Percentiles rank a stretch among this genome's conserved stretches.
These are phyloP conservation scores for Tilletia setariae DNA, from an alignment of 1,284 basidiomycete species.

Conservation along the genomic window DNA sequence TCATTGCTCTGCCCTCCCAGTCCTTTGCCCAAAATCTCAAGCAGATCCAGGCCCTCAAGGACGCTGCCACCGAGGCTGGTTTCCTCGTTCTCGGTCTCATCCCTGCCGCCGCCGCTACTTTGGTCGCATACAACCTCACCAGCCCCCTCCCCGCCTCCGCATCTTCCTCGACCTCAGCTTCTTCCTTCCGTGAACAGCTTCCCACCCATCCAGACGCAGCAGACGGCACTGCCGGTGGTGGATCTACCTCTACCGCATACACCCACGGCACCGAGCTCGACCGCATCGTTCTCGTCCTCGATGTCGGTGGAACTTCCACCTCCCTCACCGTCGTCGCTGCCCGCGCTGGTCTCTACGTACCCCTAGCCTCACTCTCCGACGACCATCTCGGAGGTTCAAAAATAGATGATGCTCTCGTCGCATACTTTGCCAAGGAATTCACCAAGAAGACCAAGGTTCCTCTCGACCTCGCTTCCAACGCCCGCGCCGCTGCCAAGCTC, in stretches of 20 bases:
- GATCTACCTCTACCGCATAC: slow-evolving; percentile 28
- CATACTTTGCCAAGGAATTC: slow-evolving; percentile 93
- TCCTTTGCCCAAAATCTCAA: slow-evolving; percentile 71
- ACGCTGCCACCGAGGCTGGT: slow-evolving; percentile 70
- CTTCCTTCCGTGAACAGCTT: slow-evolving; percentile 27
- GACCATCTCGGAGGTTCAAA: slow-evolving; percentile 63
- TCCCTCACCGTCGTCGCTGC: slow-evolving; percentile 60
- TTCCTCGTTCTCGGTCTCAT: slow-evolving; percentile 76
- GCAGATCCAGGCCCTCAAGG: slow-evolving; percentile 70
- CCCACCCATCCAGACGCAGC: slow-evolving; percentile 51
- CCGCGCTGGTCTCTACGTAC: slow-evolving; percentile 61
- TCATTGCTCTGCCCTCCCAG: slow-evolving; percentile 65
- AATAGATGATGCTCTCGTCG: slow-evolving; percentile 78
- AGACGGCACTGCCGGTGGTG: slow-evolving; percentile 23
- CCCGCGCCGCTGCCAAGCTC: slow-evolving; percentile 88
- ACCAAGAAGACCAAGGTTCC: slow-evolving; percentile 89
- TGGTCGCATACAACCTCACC: slow-evolving; percentile 59
- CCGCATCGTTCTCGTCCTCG: slow-evolving; percentile 62
- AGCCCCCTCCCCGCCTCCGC: slow-evolving; percentile 60
- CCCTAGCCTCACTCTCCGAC: slow-evolving; percentile 59
- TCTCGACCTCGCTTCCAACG: slow-evolving; percentile 58
- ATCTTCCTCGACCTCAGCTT: slow-evolving; percentile 57
- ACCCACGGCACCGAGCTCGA: slow-evolving; percentile 58
- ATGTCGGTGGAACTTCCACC: slow-evolving; percentile 63
- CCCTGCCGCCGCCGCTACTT: slow-evolving; percentile 75